These are phyloP conservation scores for Powellomyces hirtus DNA, from an alignment of 192 early-diverging fungal genomes.

Conservation along the genomic window DNA sequence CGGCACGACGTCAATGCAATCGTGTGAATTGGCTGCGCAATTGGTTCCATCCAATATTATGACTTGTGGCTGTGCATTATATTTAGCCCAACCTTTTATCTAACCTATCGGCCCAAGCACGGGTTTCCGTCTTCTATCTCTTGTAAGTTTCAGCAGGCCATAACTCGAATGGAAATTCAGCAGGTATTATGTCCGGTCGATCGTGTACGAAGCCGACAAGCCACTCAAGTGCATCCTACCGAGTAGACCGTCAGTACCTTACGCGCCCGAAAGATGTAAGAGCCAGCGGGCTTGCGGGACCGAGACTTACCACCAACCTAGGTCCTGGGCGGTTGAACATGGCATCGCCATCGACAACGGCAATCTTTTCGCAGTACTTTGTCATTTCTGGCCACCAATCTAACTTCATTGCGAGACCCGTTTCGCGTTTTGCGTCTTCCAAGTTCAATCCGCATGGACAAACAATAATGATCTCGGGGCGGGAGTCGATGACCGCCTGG, in stretches of 20 bases:
- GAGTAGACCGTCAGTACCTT: too few species aligned
- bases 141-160: not conserved
- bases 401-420: constrained; percentile 17
- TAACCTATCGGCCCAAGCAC: too few species aligned
- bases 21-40: too few species aligned
- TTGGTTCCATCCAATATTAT: too few species aligned
- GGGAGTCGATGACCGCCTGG: constrained; percentile 26
- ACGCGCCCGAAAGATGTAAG: not conserved
- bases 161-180: constrained; percentile 39
- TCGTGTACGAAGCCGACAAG: constrained; percentile 48
- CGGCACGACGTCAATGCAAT: too few species aligned
- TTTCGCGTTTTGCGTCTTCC: constrained; percentile 35
- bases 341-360: constrained; percentile 54
- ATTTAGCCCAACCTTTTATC: too few species aligned
- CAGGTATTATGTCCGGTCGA: constrained; percentile 35
- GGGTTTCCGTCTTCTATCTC: not conserved
- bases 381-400: constrained; percentile 33
- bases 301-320: constrained; percentile 34
- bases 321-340: constrained; percentile 61
- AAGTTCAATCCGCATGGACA: constrained; percentile 51
- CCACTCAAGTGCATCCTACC: constrained; percentile 51
- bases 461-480: constrained; percentile 47
- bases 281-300: not conserved
- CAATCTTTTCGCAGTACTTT: constrained; percentile 26
- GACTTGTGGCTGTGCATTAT: too few species aligned